A percentile compares a stretch with the other conserved stretches of the same genome.
Evolutionary conservation across 2,329 filamentous ascomycete species (phyloP).

Genomic region (Xylaria sp.): DNA sequence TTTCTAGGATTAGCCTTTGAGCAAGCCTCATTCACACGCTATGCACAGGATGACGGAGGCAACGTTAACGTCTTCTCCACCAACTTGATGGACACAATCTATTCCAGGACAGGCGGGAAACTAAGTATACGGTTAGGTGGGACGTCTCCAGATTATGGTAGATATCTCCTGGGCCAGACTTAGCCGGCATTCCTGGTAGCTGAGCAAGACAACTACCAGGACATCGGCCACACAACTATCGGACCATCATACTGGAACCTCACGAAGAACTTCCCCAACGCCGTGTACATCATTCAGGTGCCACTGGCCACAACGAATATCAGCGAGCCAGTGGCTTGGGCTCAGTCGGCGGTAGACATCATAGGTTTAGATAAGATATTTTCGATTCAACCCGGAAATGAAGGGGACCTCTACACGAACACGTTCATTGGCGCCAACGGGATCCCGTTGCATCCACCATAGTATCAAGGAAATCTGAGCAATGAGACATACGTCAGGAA

Average conservation of each 20-base stretch:
- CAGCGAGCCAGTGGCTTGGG: conserved; percentile 44
- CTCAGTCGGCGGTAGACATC: conserved; percentile 36
- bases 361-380: conserved; percentile 44
- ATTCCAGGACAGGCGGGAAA: conserved; percentile 43
- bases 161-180: conserved; percentile 41
- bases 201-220: conserved; percentile 44
- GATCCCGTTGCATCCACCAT: conserved; percentile 40
- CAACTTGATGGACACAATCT: conserved; percentile 44
- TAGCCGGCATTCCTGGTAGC: conserved; percentile 42
- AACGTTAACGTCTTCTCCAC: conserved; percentile 42
- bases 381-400: conserved; percentile 46
- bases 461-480: conserved; percentile 42
- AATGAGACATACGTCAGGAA: conserved; percentile 46
- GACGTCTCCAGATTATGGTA: conserved; percentile 45
- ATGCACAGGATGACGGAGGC: conserved; percentile 41
- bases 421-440: conserved; percentile 34
- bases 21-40: conserved; percentile 43
- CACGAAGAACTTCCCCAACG: conserved; percentile 40
- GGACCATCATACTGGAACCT: conserved; percentile 45
- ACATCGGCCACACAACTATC: conserved; percentile 44
- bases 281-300: conserved; percentile 45
- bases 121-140: conserved; percentile 46
- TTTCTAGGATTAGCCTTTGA: conserved; percentile 45
- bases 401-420: conserved; percentile 43
- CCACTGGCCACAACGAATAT: conserved; percentile 45